These are phyloP conservation scores for Colletotrichum sojae DNA, from an alignment of 2,329 filamentous ascomycete species.

Conservation along the genomic window DNA sequence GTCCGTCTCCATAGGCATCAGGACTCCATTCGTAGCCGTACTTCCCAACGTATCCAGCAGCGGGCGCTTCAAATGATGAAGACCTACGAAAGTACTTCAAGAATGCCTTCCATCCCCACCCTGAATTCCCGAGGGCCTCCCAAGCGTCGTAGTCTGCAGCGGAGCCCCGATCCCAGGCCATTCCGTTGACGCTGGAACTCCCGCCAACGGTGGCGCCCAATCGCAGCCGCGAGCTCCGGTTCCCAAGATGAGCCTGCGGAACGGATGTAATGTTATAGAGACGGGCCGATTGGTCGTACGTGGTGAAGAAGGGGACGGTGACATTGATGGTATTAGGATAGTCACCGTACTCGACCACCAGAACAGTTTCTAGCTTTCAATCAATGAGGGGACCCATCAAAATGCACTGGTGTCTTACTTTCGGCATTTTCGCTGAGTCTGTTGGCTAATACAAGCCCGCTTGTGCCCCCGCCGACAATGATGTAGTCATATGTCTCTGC, in stretches of 20 bases:
- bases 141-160: constrained; percentile 51
- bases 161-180: constrained; percentile 49
- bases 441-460: constrained; percentile 53
- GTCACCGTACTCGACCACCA: constrained; percentile 49
- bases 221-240: constrained; percentile 43
- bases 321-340: constrained; percentile 45
- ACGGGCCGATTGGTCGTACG: constrained; percentile 29
- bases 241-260: constrained; percentile 45
- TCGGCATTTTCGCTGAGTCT: constrained; percentile 53
- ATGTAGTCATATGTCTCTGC: constrained; percentile 49
- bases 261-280: constrained; percentile 43
- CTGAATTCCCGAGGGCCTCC: constrained; percentile 53
- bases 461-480: constrained; percentile 53
- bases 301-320: constrained; percentile 44
- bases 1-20: constrained; percentile 38
- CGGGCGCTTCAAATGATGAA: constrained; percentile 41
- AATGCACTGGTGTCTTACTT: constrained; percentile 19
- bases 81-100: constrained; percentile 50
- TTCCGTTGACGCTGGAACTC: constrained; percentile 49
- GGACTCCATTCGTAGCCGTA: constrained; percentile 25
- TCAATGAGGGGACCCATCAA: background rate
- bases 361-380: constrained; percentile 39
- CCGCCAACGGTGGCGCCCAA: constrained; percentile 49
- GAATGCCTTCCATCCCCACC: constrained; percentile 54
- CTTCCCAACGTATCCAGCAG: constrained; percentile 26